Conservation (phyloP, 805 yeast genomes). For the Pichia eremophila region DNA sequence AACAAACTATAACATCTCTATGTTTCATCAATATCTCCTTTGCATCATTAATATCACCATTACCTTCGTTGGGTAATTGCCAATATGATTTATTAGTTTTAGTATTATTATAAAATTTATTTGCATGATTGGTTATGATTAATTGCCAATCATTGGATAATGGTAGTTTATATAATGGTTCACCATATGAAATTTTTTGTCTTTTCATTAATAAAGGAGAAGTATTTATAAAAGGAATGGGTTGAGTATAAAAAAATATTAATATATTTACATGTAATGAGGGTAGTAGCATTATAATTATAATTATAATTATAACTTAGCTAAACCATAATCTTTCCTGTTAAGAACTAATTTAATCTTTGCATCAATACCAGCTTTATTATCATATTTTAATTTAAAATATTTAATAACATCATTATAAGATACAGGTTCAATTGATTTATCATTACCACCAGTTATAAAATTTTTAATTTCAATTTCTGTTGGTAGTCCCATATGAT, state of each 20-base stretch:
- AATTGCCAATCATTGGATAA: slow-evolving; percentile 16
- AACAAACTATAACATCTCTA: slow-evolving; percentile 8
- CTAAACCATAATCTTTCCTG: slow-evolving; percentile 32
- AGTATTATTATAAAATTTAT: slow-evolving; percentile 17
- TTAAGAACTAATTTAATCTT: slow-evolving; percentile 54
- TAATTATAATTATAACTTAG: neutral
- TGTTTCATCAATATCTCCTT: slow-evolving; percentile 2
- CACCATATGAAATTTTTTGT: neutral
- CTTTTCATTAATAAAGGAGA: neutral
- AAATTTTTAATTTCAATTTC: slow-evolving; percentile 50
- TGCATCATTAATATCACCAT: slow-evolving; percentile 1
- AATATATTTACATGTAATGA: neutral
- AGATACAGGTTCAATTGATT: slow-evolving; percentile 32
- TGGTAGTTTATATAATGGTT: slow-evolving; percentile 5
- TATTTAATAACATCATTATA: slow-evolving; percentile 56
- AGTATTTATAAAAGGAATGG: too few species aligned
- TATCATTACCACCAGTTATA: slow-evolving; percentile 48
- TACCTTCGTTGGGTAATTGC: slow-evolving; percentile 16
- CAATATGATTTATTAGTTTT: slow-evolving; percentile 13
- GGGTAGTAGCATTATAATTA: too few species aligned
- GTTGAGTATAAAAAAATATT: too few species aligned
- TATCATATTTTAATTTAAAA: slow-evolving; percentile 41
- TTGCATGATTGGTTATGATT: slow-evolving; percentile 17
- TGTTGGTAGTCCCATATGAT: slow-evolving; percentile 68
- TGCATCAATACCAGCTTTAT: slow-evolving; percentile 51